Percentiles rank a stretch among this genome's conserved stretches.
These are phyloP conservation scores for Fusarium setosum DNA, from an alignment of 2,329 filamentous ascomycete genomes.

Conservation along the genomic window DNA sequence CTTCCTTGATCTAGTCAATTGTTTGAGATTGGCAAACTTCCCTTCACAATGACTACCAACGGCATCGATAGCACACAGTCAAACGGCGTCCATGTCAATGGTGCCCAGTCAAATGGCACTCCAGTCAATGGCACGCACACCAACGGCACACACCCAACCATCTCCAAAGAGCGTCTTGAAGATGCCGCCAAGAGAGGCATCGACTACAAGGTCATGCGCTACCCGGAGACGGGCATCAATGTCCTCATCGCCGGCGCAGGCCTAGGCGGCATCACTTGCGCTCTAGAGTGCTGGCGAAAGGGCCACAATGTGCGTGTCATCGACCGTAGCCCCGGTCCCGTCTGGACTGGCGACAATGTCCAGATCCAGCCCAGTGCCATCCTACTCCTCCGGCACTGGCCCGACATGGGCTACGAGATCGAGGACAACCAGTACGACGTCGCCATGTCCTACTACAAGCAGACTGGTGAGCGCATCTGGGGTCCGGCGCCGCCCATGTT, in stretches of 20 bases:
- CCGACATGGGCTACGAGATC: slow-evolving; percentile 31
- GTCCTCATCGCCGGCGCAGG: slow-evolving; percentile 26
- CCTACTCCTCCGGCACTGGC: slow-evolving; percentile 25
- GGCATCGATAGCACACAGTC: neutral
- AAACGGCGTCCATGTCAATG: neutral
- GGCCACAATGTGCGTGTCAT: slow-evolving; percentile 27
- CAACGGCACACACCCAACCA: neutral
- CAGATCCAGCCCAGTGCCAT: slow-evolving; percentile 30
- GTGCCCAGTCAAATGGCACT: neutral
- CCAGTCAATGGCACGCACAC: neutral
- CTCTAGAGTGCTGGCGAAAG: slow-evolving; percentile 31
- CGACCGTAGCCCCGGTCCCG: slow-evolving; percentile 13
- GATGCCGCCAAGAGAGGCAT: slow-evolving; percentile 13
- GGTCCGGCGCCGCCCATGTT: slow-evolving; percentile 31
- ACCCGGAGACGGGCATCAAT: slow-evolving; percentile 22
- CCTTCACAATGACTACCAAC: neutral
- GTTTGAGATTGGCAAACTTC: neutral
- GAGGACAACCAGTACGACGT: slow-evolving; percentile 31
- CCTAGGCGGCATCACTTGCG: slow-evolving; percentile 12
- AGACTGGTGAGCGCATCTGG: slow-evolving; percentile 25
- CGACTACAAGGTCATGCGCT: slow-evolving; percentile 21
- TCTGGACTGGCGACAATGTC: slow-evolving; percentile 30
- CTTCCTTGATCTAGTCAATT: too few species aligned
- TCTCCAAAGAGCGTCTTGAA: neutral
- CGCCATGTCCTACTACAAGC: slow-evolving; percentile 31